phyloP scores from a whole-genome alignment of 495 filamentous ascomycete genomes.

The Trichoderma gamsii region DNA sequence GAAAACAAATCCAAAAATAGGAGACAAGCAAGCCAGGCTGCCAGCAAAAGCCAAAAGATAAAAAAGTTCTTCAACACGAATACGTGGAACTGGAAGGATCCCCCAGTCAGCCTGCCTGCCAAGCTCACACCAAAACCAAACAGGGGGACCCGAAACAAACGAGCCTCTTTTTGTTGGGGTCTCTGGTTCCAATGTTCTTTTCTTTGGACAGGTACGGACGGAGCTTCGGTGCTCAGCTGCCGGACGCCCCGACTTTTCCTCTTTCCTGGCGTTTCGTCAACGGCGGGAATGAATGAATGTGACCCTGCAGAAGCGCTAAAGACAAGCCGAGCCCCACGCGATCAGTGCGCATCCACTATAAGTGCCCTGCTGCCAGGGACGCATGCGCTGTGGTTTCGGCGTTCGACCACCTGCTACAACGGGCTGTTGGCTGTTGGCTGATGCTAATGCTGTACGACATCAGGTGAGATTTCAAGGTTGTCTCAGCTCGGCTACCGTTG shows the following conservation, averaged over 20 bases:
- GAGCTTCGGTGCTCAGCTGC: conserved; percentile 3
- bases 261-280: neutral
- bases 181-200: no score
- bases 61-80: neutral
- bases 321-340: neutral
- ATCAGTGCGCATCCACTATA: conserved; percentile 7
- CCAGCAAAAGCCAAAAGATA: neutral
- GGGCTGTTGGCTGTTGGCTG: neutral
- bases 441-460: neutral
- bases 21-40: neutral
- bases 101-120: neutral
- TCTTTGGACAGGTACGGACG: neutral
- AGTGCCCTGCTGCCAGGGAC: neutral
- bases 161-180: neutral
- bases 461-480: neutral
- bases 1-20: neutral
- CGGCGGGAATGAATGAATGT: neutral
- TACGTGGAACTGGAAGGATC: neutral
- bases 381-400: neutral
- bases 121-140: no score
- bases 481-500: neutral
- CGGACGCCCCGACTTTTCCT: neutral
- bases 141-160: neutral
- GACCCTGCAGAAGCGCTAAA: conserved; percentile 3
- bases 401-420: neutral